A percentile compares a stretch with the other conserved stretches of the same genome.
Conservation (phyloP, 768 basidiomycete species). For the Rhodotorula taiwanensis region DNA sequence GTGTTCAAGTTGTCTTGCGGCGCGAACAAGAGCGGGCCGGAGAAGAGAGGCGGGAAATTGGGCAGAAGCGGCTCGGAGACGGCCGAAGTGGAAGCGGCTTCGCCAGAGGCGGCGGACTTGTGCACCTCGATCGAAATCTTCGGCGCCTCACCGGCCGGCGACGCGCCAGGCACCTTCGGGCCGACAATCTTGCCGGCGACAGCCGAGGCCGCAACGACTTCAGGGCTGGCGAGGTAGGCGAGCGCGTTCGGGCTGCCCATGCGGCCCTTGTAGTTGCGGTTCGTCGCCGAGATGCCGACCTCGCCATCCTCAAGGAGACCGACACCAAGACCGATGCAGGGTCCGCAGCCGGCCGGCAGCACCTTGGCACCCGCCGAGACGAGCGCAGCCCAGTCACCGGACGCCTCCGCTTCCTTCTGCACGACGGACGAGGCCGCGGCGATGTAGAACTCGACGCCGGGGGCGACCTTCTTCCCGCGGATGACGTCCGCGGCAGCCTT, state of each 20-base stretch:
- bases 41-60: constrained; percentile 75
- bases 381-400: constrained; percentile 82
- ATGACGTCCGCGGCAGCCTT: constrained; percentile 87
- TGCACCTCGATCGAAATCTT: constrained; percentile 38
- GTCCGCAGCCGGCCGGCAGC: constrained; percentile 92
- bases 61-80: constrained; percentile 60
- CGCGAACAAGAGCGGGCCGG: constrained; percentile 78
- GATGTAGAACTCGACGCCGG: constrained; percentile 92
- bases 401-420: constrained; percentile 75
- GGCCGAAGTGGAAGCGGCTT: constrained; percentile 42
- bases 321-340: constrained; percentile 91
- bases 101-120: constrained; percentile 41
- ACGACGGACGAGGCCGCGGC: constrained; percentile 89
- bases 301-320: constrained; percentile 91
- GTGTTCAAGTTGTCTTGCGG: constrained; percentile 98
- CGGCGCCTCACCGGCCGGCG: constrained; percentile 33
- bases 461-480: constrained; percentile 62
- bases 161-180: constrained; percentile 61
- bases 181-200: constrained; percentile 82
- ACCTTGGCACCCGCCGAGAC: constrained; percentile 83
- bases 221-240: constrained; percentile 92
- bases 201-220: constrained; percentile 93
- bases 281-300: constrained; percentile 94
- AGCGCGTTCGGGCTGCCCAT: constrained; percentile 95
- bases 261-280: constrained; percentile 96